phyloP scores from a whole-genome alignment of 139 green algal species.

The Auxenochlorella pyrenoidosa region DNA sequence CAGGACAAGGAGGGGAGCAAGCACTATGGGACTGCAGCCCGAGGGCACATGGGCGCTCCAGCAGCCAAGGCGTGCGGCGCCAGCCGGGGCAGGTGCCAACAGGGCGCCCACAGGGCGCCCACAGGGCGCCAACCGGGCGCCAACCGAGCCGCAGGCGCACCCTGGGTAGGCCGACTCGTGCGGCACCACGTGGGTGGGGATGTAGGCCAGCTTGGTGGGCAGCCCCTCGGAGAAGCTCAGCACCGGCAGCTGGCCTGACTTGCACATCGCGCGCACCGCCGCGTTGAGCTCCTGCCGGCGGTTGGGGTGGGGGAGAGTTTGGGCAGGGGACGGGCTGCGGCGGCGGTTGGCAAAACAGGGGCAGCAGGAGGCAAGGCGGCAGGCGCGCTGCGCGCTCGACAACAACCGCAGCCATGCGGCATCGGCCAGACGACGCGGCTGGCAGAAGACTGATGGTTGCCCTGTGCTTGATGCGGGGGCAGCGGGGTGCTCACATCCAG shows the following conservation, averaged over 20 bases:
- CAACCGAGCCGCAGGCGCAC: no score
- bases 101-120: no score
- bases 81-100: no score
- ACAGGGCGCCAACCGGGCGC: no score
- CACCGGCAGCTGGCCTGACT: constrained; percentile 49
- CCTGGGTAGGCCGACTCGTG: constrained; percentile 73
- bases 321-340: no score
- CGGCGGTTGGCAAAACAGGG: neutral
- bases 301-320: neutral
- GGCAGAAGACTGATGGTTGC: no score
- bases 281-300: constrained; percentile 61
- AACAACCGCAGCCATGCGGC: no score
- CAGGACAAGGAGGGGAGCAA: no score
- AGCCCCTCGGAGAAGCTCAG: constrained; percentile 73
- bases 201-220: constrained; percentile 56
- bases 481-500: constrained; percentile 46
- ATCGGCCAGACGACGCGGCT: no score
- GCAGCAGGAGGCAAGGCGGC: neutral
- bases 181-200: constrained; percentile 78
- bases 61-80: no score
- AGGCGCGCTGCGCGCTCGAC: no score
- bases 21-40: no score
- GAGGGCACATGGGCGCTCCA: neutral
- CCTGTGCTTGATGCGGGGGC: neutral
- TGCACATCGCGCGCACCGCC: constrained; percentile 53